Evolutionary conservation across 2,329 filamentous ascomycete species (phyloP).

Genomic region (Catunica adiposa): DNA sequence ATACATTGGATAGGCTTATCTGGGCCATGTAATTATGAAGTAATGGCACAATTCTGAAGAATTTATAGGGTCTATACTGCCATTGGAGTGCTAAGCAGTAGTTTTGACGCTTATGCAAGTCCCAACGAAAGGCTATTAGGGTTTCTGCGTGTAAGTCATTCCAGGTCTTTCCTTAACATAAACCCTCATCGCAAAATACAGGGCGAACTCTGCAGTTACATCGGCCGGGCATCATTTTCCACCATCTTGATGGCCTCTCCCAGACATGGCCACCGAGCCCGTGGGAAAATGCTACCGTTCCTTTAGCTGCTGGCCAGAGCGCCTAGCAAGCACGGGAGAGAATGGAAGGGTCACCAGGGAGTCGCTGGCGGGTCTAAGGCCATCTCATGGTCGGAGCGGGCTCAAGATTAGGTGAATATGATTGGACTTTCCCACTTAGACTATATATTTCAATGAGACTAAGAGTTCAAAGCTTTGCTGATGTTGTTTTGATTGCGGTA

Average conservation of each 20-base stretch:
- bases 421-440: not conserved
- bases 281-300: not conserved
- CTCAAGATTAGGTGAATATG: not conserved
- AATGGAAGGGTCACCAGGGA: not conserved
- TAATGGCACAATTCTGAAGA: too few relatives aligned
- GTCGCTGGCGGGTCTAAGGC: not conserved
- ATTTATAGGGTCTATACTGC: too few relatives aligned
- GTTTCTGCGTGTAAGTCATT: not conserved
- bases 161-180: not conserved
- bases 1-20: too few relatives aligned
- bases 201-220: not conserved
- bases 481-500: not conserved
- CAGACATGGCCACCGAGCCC: not conserved
- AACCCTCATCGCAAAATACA: not conserved
- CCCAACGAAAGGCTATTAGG: too few relatives aligned
- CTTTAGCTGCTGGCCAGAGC: not conserved
- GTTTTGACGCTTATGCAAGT: too few relatives aligned
- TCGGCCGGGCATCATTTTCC: not conserved
- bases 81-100: too few relatives aligned
- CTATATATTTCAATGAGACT: not conserved
- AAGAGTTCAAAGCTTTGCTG: not conserved
- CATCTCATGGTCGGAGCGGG: not conserved
- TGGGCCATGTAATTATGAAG: too few relatives aligned
- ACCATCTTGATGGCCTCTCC: not conserved
- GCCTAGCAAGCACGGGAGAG: not conserved